Conservation (phyloP, 176 grass and related monocot genomes). For the Cenchrus fungigraminus region DNA sequence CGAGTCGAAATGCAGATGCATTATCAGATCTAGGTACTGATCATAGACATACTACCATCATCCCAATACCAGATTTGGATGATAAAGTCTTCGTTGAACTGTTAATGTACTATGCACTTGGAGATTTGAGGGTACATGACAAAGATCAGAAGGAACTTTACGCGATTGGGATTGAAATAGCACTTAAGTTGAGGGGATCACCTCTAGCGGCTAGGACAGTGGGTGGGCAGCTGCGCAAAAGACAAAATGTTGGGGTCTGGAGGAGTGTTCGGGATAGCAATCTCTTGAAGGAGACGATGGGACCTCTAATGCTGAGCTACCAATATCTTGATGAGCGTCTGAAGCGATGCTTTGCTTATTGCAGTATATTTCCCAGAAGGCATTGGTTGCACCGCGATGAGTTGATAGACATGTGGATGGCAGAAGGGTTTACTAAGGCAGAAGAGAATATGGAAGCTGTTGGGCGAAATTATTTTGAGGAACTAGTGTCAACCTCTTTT, state of each 20-base stretch:
- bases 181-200: conserved; percentile 9
- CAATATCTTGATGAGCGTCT: conserved; percentile 24
- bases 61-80: conserved; percentile 21
- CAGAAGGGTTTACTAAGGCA: conserved; percentile 21
- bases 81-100: neutral
- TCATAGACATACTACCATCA: neutral
- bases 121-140: neutral
- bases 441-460: conserved; percentile 2
- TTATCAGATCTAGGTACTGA: neutral
- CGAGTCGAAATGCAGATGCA: conserved; percentile 22
- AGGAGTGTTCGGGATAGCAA: too few relatives aligned
- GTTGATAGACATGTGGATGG: neutral
- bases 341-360: conserved; percentile 47
- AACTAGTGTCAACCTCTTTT: conserved; percentile 48
- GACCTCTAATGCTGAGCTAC: conserved; percentile 39
- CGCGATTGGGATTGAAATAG: neutral
- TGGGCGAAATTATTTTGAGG: conserved; percentile 15
- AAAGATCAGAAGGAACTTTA: neutral
- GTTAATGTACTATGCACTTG: conserved; percentile 40
- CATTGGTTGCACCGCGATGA: neutral
- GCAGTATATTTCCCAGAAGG: conserved; percentile 35
- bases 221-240: neutral
- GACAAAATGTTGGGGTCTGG: too few relatives aligned
- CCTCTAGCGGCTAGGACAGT: conserved; percentile 40
- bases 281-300: conserved; percentile 27